Evolutionary conservation across 2,329 filamentous ascomycete species (phyloP), one percentile per base, ranked within the genome.

Genomic region (Colletotrichum sp.): DNA sequence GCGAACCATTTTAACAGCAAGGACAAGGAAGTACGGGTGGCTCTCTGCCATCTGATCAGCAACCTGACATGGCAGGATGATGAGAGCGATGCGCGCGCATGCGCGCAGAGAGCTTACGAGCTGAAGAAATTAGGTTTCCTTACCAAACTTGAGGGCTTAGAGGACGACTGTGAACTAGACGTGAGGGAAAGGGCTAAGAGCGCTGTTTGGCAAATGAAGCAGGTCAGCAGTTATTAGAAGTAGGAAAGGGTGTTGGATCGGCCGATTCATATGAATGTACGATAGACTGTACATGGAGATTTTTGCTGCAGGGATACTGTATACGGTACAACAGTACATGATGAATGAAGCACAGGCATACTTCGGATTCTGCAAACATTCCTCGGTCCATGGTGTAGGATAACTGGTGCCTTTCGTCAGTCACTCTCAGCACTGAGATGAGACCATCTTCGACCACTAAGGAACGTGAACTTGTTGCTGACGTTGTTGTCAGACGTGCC

Each of bases 51-150:
- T 90, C 89, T 98, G 58, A 89, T 97, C 59, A 94, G 93, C 82
- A 98, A 98, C 82, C 89, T 99, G 58, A 94, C 95, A 1, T 97
- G 94, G 88, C 89, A 93, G 76, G 96, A 98, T 76, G 93, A 96
- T 79, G 88, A 90, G 8, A 88, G 85, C 34, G 96, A 98, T 79
- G 86, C 88, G 24, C 86, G 88, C 26, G 91, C 90, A 12, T 95
- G 94, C 76, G 87, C 90, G 34, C 89, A 93, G 79, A 90, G 97
- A 68, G 93, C 93, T 0, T 82, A 86, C 14, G 92, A 94, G 81
- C 87, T 99, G 59, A 90, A 92, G 81, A 90, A 90, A 69, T 84
- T 97, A 30, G 95, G 95, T 0, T 94, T 96, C 77, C 86, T 93
- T 69, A 87, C 90, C 36, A 93, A 92, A 79, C 87, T 96, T 77